These are phyloP conservation scores for Ilyonectria mors-panacis DNA, from an alignment of 2,329 filamentous ascomycete genomes.

Conservation along the genomic window DNA sequence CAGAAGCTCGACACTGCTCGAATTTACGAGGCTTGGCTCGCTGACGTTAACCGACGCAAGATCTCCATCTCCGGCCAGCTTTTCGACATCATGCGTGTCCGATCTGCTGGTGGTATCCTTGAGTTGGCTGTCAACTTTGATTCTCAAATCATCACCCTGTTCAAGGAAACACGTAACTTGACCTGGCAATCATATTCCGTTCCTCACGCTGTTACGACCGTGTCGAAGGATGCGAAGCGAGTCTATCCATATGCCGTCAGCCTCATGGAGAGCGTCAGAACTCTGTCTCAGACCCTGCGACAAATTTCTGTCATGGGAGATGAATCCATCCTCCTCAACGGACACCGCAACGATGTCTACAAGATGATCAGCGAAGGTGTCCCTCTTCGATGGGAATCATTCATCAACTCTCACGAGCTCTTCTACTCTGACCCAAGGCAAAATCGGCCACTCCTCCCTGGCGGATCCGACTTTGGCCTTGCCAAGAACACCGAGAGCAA, in stretches of 20 bases:
- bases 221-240: conserved; percentile 98
- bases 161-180: conserved; percentile 98
- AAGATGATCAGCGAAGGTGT: conserved; percentile 87
- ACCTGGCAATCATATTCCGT: conserved; percentile 96
- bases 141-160: conserved; percentile 94
- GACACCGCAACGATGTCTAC: conserved; percentile 93
- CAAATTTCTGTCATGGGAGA: conserved; percentile 89
- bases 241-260: conserved; percentile 99
- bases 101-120: conserved; percentile 89
- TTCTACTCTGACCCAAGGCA: conserved; percentile 70
- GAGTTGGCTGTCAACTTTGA: conserved; percentile 98
- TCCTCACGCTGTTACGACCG: conserved; percentile 93
- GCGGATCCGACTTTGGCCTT: conserved; percentile 58
- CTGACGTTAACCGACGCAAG: conserved; percentile 89
- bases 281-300: conserved; percentile 88
- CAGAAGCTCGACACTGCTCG: conserved; percentile 95
- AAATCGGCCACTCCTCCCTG: conserved; percentile 61
- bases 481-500: conserved; percentile 82
- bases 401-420: conserved; percentile 96
- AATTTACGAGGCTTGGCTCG: conserved; percentile 96
- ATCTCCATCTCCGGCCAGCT: conserved; percentile 93
- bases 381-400: conserved; percentile 95
- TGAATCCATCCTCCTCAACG: conserved; percentile 88
- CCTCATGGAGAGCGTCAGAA: conserved; percentile 98
- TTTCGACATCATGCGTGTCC: conserved; percentile 89